These are phyloP conservation scores for Aspergillus floridensis DNA, from an alignment of 2,329 filamentous ascomycete species.

Conservation along the genomic window DNA sequence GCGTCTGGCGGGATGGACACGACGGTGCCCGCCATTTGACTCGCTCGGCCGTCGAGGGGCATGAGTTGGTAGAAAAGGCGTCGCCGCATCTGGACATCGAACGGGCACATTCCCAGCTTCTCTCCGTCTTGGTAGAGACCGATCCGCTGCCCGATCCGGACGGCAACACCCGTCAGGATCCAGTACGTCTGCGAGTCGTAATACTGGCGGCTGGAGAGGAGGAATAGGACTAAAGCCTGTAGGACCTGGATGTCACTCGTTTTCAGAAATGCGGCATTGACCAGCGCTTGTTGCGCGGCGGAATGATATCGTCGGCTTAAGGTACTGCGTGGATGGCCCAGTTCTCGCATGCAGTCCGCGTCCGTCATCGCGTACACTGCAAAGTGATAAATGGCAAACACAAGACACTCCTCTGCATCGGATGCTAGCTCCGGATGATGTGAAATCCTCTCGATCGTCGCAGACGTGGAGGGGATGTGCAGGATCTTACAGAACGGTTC, in stretches of 20 bases:
- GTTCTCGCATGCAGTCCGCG: constrained; percentile 9
- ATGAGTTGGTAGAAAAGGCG: constrained; percentile 28
- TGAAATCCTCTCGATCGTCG: constrained; percentile 62
- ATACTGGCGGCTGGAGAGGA: constrained; percentile 33
- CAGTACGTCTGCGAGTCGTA: constrained; percentile 50
- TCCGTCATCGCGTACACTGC: constrained; percentile 20
- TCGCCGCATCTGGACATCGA: constrained; percentile 43
- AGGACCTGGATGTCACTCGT: constrained; percentile 16
- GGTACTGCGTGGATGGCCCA: neutral
- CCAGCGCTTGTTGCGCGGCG: constrained; percentile 11
- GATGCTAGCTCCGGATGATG: constrained; percentile 26
- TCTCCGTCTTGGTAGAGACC: constrained; percentile 50
- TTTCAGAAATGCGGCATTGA: constrained; percentile 20
- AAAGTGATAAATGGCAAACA: constrained; percentile 28
- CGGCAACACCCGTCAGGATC: constrained; percentile 49
- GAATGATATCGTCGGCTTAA: constrained; percentile 14
- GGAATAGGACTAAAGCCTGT: constrained; percentile 17
- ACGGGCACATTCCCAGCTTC: constrained; percentile 44
- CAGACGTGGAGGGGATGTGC: constrained; percentile 68
- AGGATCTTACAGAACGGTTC: constrained; percentile 71
- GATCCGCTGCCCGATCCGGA: constrained; percentile 48
- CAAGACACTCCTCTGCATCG: constrained; percentile 35
- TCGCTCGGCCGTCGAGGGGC: constrained; percentile 23
- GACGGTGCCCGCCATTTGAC: constrained; percentile 30
- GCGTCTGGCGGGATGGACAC: constrained; percentile 11